phyloP scores from a whole-genome alignment of 352 stramenopile genomes.

The Phytophthora lateralis region DNA sequence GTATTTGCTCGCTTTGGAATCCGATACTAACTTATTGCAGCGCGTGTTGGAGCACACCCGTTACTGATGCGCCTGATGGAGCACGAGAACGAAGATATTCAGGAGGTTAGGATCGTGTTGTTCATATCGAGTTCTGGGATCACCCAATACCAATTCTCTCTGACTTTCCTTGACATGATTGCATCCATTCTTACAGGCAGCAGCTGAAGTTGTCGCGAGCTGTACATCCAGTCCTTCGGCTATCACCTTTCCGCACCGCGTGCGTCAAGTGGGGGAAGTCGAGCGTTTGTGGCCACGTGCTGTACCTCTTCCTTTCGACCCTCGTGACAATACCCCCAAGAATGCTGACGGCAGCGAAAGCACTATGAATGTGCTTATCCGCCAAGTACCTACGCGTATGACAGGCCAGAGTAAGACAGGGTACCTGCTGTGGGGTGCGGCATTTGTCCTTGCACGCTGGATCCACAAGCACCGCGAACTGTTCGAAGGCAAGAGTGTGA shows the following conservation, averaged over 20 bases:
- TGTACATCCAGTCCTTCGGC: conserved; percentile 67
- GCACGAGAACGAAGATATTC: conserved; percentile 73
- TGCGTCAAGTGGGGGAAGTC: conserved; percentile 66
- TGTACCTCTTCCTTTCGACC: conserved; percentile 65
- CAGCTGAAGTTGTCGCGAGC: conserved; percentile 66
- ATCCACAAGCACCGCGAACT: conserved; percentile 79
- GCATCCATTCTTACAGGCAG: conserved; percentile 42
- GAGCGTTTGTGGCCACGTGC: conserved; percentile 56
- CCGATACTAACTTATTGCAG: conserved; percentile 26
- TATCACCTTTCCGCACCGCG: conserved; percentile 71
- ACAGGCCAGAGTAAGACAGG: conserved; percentile 87
- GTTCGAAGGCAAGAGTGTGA: conserved; percentile 70
- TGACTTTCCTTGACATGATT: conserved; percentile 2
- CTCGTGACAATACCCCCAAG: conserved; percentile 45
- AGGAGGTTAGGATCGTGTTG: conserved; percentile 50
- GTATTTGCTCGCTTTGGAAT: not conserved
- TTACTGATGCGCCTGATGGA: conserved; percentile 82
- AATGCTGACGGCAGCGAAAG: conserved; percentile 27
- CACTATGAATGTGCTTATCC: conserved; percentile 68
- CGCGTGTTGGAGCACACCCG: conserved; percentile 65
- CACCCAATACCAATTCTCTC: not conserved
- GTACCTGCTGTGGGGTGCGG: conserved; percentile 84
- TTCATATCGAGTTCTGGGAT: not conserved
- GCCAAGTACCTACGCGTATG: conserved; percentile 83
- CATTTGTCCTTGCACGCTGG: conserved; percentile 82